Evolutionary conservation across 805 yeast species (phyloP), one percentile per base, ranked within the genome.

Genomic region (Starmerella floris): DNA sequence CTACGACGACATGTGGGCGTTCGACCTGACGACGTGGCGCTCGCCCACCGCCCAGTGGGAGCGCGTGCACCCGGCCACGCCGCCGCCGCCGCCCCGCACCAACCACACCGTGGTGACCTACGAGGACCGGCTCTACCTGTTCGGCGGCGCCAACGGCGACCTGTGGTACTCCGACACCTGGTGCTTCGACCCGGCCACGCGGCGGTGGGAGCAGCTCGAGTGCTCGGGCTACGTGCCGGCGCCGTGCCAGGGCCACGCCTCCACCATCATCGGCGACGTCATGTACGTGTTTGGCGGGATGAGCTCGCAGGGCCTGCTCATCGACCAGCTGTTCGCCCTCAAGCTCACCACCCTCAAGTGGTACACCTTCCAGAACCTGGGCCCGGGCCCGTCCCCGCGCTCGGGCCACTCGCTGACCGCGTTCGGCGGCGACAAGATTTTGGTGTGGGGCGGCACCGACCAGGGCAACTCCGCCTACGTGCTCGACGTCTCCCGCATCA

Each of bases 281-380:
- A 69, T 91, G 72, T 81, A 80, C 55, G 73, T 88, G 13, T 77
- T 79, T 57, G 99, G 98, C 31, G 99, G 99, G 40, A 83, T 85
- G 56, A 77, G 80, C 48, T 65, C 72, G 27, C 70, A 74, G 48
- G 95, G 94, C 35, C 69, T 69, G 33, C 75, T 83, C 41, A 68
- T 79, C 45, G 72, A 72, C 53, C 72, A 74, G 27, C 69, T 85
- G 40, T 75, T 73, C 55, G 77, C 85, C n/a, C 73, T 91, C 51
- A 84, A 84, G 57, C 66, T 91, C 51, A 69, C 74, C 40, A 71
- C 81, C 20, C 68, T 72, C 37, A 73, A 74, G 37, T 85, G 95
- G 91, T 77, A 74, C 56, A 73, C 74, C 43, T 69, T 82, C 52
- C 76, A 67, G 65, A 52, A 64, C 65, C 33, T 61, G 64, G 59